Percentiles rank a stretch among this genome's conserved stretches.
Conservation (phyloP, 164 flowering plant species). For the Vitis labrusca region DNA sequence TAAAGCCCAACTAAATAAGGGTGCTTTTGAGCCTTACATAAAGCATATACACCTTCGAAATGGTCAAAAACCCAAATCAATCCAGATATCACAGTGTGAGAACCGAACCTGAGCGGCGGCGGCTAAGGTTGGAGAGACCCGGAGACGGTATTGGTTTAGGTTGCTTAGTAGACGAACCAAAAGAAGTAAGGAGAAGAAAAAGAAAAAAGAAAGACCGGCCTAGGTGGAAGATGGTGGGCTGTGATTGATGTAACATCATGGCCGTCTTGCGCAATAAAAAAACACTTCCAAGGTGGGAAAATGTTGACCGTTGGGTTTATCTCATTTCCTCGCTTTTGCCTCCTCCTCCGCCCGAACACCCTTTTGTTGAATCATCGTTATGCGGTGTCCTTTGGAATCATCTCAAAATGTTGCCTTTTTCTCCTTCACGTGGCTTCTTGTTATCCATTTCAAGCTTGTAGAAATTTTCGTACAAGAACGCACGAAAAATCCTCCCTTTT, state of each 20-base stretch:
- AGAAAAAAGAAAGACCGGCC: background rate
- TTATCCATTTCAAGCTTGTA: no score
- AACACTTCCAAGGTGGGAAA: background rate
- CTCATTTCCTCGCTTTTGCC: no score
- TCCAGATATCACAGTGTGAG: background rate
- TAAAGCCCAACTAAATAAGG: no score
- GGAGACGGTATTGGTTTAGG: background rate
- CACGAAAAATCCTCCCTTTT: no score
- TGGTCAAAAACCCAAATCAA: background rate
- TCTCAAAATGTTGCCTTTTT: no score
- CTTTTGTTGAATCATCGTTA: no score
- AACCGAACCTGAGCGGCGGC: background rate
- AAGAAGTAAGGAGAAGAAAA: background rate
- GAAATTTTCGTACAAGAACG: no score
- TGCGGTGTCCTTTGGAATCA: no score
- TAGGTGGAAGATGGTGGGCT: background rate
- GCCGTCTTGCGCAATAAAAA: background rate
- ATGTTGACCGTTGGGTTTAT: slow-evolving; percentile 3
- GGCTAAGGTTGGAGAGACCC: background rate
- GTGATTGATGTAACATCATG: background rate
- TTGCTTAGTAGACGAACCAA: background rate
- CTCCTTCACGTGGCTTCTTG: no score
- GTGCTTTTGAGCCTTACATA: no score
- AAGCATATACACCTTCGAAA: no score
- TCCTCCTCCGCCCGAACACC: no score